A percentile compares a stretch with the other conserved stretches of the same genome.
phyloP scores from a whole-genome alignment of 805 yeast species.

The Cyberlindnera euphorbiiphila region DNA sequence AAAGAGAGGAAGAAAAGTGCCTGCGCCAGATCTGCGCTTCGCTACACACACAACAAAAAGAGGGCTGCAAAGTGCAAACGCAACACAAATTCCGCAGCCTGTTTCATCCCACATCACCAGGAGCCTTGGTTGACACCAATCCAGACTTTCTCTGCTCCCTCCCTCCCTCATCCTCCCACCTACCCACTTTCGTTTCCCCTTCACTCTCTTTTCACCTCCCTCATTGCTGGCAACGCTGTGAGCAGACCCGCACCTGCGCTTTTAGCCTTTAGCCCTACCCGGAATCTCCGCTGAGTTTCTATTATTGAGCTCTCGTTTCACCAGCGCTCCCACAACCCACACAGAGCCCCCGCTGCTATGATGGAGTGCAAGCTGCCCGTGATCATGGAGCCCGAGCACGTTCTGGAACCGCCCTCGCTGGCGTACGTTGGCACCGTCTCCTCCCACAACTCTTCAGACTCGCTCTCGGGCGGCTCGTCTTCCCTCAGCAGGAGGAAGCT shows the following conservation, averaged over 20 bases:
- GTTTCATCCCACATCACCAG: slow-evolving; percentile 1
- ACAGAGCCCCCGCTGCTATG: too few species aligned
- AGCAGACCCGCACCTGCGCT: too few species aligned
- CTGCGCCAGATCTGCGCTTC: slow-evolving; percentile 15
- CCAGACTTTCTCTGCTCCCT: not conserved
- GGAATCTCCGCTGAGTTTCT: too few species aligned
- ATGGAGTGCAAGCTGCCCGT: slow-evolving; percentile 5
- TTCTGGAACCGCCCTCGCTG: slow-evolving; percentile 7
- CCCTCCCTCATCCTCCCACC: too few species aligned
- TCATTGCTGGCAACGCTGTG: too few species aligned
- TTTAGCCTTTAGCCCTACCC: too few species aligned
- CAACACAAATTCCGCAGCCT: slow-evolving; percentile 13
- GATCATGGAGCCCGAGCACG: not conserved
- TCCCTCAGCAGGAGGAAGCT: slow-evolving; percentile 9
- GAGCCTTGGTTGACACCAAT: too few species aligned
- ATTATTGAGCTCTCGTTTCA: too few species aligned
- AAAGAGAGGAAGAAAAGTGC: slow-evolving; percentile 2
- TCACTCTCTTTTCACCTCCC: too few species aligned
- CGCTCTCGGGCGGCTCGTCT: slow-evolving; percentile 2
- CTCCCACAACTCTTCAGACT: slow-evolving; percentile 9
- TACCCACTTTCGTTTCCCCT: too few species aligned
- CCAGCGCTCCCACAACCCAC: too few species aligned
- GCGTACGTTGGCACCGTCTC: slow-evolving; percentile 4
- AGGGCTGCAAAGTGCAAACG: slow-evolving; percentile 5
- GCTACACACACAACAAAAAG: not conserved